Conservation (phyloP, 306 rosid species). For the Rubus parviflorus region DNA sequence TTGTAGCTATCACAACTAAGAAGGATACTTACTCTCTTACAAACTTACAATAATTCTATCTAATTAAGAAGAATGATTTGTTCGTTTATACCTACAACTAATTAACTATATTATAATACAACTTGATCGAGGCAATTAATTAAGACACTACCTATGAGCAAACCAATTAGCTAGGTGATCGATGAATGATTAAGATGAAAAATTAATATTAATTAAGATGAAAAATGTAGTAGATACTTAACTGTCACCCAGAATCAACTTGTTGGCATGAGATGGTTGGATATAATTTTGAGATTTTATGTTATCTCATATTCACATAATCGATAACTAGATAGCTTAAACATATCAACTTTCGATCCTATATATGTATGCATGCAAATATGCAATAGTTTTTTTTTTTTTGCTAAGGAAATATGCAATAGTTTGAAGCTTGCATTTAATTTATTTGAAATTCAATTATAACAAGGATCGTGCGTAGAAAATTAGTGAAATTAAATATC, state of each 20-base stretch:
- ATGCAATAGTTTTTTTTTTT: too few species aligned
- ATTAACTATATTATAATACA: background rate
- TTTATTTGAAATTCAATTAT: too few species aligned
- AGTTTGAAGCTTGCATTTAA: too few species aligned
- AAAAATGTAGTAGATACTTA: background rate
- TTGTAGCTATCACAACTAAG: background rate
- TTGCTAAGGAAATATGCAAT: too few species aligned
- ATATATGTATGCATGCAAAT: too few species aligned
- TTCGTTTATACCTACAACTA: background rate
- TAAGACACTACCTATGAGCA: background rate
- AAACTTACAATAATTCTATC: background rate
- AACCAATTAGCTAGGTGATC: background rate
- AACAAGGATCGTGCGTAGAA: too few species aligned
- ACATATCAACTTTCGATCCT: background rate
- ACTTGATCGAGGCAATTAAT: slow-evolving; percentile 5
- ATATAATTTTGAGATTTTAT: background rate
- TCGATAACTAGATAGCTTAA: background rate
- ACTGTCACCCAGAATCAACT: slow-evolving; percentile 20
- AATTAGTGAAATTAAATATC: too few species aligned
- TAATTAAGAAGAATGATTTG: background rate
- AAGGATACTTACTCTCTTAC: background rate
- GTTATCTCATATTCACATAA: background rate
- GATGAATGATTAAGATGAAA: background rate
- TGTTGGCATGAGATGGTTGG: slow-evolving; percentile 9
- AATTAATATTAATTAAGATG: background rate